Base-by-base conservation (phyloP, 495 filamentous ascomycete species). In the Trichoderma asperelloides region DNA sequence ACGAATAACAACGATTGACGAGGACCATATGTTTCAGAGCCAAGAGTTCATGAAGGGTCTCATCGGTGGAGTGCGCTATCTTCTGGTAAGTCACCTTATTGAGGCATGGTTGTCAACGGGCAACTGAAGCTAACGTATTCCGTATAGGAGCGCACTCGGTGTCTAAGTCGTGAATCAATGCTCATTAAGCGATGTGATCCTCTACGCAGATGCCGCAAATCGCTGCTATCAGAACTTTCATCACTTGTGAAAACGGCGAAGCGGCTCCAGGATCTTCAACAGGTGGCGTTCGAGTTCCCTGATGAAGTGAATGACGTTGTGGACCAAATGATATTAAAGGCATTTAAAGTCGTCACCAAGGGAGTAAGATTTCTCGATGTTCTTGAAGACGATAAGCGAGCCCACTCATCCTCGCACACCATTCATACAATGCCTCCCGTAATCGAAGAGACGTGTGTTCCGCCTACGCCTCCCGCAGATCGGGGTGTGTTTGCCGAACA, bases 331-430 rank as follows among this genome's bases (percentile, higher is more conserved):
- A 87, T 97, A 13, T 78, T 96, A 63, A 93, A 93, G 74, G 93
- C 92, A 0, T 98, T 96, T 80, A 94, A 91, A 71, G 91, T 97
- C 67, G 90, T 96, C n/a, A 92, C 87, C 66, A 89, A 93, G 67
- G 91, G 90, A 43, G 92, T 97, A 64, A 84, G 87, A 68, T 97
- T 99, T 74, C 81, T 97, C n/a, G 96, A 99, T 72, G 82, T 93
- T 5, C 89, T 92, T 82, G 87, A 91, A 28, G 87, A 94, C 66
- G 89, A 92, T 69, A 78, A 79, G 40, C 75, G 76, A 45, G 68
- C 75, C 16, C 78, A 80, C 33, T 70, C 75, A 66, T 85, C 88
- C 39, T 39, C 63, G 16, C 81, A 85, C 57, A 77, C 82, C 51
- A 79, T 75, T 30, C 6, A 15, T 12, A 74, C 88, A 51, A 85